phyloP scores from a whole-genome alignment of 345 rosid species.

The Hibiscus syriacus region DNA sequence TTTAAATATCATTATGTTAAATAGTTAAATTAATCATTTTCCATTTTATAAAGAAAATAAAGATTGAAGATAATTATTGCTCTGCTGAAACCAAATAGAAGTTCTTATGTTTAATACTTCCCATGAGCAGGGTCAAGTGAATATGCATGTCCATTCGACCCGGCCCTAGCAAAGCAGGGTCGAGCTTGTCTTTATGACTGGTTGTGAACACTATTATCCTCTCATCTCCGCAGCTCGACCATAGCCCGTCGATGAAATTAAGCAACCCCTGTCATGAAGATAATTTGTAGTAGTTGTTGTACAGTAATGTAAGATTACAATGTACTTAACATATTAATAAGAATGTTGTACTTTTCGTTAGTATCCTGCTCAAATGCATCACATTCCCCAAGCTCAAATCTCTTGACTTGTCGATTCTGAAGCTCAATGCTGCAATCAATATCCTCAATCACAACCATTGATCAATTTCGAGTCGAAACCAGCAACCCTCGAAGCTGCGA shows the following conservation, averaged over 20 bases:
- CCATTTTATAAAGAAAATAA: too few species aligned
- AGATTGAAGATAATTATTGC: too few species aligned
- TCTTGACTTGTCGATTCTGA: neutral
- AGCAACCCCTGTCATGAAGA: conserved; percentile 18
- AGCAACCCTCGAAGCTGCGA: neutral
- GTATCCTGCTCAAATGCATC: neutral
- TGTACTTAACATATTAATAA: too few species aligned
- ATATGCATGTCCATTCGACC: conserved; percentile 28
- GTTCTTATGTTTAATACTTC: too few species aligned
- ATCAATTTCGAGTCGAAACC: neutral
- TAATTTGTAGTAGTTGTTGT: too few species aligned
- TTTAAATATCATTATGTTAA: too few species aligned
- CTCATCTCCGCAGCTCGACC: conserved; percentile 43
- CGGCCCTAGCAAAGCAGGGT: conserved; percentile 21
- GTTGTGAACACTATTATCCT: conserved; percentile 33
- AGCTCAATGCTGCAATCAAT: conserved; percentile 3
- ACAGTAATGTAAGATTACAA: too few species aligned
- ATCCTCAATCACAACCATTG: neutral
- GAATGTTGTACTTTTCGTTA: neutral
- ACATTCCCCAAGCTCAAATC: too few species aligned
- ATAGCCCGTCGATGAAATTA: conserved; percentile 36
- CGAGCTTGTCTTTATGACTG: conserved; percentile 27
- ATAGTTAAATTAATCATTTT: too few species aligned
- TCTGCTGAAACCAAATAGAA: too few species aligned
- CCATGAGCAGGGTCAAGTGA: conserved; percentile 16